Evolutionary conservation across 164 flowering plant species (phyloP), one percentile per base, ranked within the genome.

Genomic region (Liquidambar formosana): DNA sequence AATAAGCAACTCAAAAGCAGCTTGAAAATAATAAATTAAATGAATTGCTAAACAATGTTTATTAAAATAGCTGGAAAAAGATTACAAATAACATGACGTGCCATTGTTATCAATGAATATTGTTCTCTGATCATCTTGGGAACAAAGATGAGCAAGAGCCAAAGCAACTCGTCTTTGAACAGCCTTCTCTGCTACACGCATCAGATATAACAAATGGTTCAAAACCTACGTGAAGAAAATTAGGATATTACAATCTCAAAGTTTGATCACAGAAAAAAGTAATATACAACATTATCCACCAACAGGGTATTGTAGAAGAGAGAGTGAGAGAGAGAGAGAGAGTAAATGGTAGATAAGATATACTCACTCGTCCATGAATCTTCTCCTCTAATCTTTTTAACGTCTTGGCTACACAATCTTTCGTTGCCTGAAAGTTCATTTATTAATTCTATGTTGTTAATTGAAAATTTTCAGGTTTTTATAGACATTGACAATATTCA

Each of bases 341-440:
- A 54, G 63, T 11, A 33, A 60, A 60, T 43, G 19, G 66, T 57
- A 67, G 4, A 47, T 14, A 52, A 68, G 23, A 57, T 49, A 57
- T 6, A 81, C 97, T 77, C 72, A 96, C 99, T 71, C 96, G 82
- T 67, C 92, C 97, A 77, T 85, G 86, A 63, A 93, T 89, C 85
- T 93, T 96, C 80, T 93, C 98, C 83, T 93, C 98, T 60, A 96
- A 77, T 82, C 99, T 85, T 76, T 93, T 96, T 75, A 96, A 73
- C 38, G 99, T 96, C 81, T 90, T 96, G 51, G 99, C 92, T 3
- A 93, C 96, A 88, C 99, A 96, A 82, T 96, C 99, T 76, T 93
- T 92, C 52, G 96, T 90, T 67, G 96, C 91, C 96, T 92, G 83
- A 65, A 84, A 77, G 48, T 48, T 56, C 15, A 51, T 23, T 22